Evolutionary conservation across 2,329 filamentous ascomycete genomes (phyloP), one percentile per base, ranked within the genome.

Genomic region (Setomelanomma holmii): DNA sequence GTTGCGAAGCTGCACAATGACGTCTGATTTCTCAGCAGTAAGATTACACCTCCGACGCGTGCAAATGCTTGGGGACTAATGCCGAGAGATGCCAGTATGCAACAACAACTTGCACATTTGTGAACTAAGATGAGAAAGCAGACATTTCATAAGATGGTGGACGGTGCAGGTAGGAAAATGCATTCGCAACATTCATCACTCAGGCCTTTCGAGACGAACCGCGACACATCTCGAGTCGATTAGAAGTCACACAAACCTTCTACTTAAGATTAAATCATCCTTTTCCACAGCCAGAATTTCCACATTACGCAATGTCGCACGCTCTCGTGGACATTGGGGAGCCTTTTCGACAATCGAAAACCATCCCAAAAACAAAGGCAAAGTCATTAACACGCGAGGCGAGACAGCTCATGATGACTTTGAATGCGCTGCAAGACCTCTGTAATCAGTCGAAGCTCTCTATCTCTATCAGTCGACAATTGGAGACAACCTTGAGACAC

Each of bases 381-480:
- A 52, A 58, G 35, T 27, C 49, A 11, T 22, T 34, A 21, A 46
- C 56, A 12, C 55, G 54, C 21, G 52, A 60, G 34, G 21, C 49
- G 4, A 35, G 49, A 10, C 49, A 51, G 8, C 49, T 63, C 27
- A 42, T 35, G 12, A 23, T 21, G 10, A 35, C 35, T 16, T 30
- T 65, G 10, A 23, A 48, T 17, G 36, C 55, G 17, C 20, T 51
- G 5, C 53, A 55, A 47, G 35, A 27, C 14, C 50, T 55, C 21
- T 63, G 57, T 39, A 22, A 33, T 7, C 27, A 48, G 27, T 65
- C 62, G 2, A 40, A 56, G 35, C 45, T 63, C 10, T 49, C 55
- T 14, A 40, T 43, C n/a, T 53, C 42, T 19, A 40, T 63, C 40
- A 27, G 36, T 14, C 51, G 49, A 40, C 53, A 58, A 10, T 39